Evolutionary conservation across 1,139 yeast species (phyloP).

Genomic region (Blastobotrys buckinghamii): DNA sequence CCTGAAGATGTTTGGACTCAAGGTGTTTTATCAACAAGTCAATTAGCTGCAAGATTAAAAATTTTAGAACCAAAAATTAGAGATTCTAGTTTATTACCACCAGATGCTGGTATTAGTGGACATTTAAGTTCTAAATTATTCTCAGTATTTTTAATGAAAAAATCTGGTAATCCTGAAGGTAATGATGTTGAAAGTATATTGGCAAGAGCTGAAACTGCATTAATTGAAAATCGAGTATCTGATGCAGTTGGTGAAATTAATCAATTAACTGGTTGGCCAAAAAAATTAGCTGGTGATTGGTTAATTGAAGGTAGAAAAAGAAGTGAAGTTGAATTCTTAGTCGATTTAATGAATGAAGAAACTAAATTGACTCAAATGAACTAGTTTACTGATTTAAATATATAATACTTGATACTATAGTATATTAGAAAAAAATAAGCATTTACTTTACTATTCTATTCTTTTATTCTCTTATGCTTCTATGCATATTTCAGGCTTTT

Average conservation of each 20-base stretch:
- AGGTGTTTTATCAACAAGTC: slow-evolving; percentile 50
- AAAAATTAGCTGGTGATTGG: slow-evolving; percentile 90
- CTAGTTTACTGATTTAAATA: not conserved
- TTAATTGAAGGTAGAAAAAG: slow-evolving; percentile 81
- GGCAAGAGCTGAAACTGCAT: slow-evolving; percentile 75
- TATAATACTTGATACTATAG: no score
- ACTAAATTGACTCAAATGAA: slow-evolving; percentile 19
- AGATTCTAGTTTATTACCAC: slow-evolving; percentile 82
- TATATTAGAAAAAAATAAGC: no score
- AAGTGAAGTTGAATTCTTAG: slow-evolving; percentile 77
- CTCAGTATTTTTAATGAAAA: slow-evolving; percentile 64
- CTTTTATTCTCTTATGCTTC: no score
- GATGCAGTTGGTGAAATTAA: slow-evolving; percentile 92
- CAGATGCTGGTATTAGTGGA: slow-evolving; percentile 92
- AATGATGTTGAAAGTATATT: slow-evolving; percentile 83
- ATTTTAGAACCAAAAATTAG: slow-evolving; percentile 80
- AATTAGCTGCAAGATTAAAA: slow-evolving; percentile 62
- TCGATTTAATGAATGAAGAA: slow-evolving; percentile 59
- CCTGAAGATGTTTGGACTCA: slow-evolving; percentile 45
- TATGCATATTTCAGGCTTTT: no score
- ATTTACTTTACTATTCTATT: no score
- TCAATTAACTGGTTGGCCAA: slow-evolving; percentile 87
- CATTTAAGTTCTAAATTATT: slow-evolving; percentile 76
- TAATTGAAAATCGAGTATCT: slow-evolving; percentile 72
- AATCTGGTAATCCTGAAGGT: slow-evolving; percentile 63